These are phyloP conservation scores for Mycocentrospora acerina DNA, from an alignment of 2,329 filamentous ascomycete species.

Conservation along the genomic window DNA sequence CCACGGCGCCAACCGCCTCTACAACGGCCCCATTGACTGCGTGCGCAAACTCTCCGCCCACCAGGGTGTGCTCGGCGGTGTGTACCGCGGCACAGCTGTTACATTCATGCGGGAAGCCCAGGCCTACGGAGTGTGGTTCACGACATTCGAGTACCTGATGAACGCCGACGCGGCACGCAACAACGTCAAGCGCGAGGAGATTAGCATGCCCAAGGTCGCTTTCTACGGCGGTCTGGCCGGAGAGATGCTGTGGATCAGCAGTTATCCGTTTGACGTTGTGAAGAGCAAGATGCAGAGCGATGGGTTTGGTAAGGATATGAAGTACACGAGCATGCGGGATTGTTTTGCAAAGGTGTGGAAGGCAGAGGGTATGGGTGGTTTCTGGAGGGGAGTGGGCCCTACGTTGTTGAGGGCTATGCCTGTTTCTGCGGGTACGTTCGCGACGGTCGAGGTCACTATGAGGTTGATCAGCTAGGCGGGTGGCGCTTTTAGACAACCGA, in stretches of 20 bases:
- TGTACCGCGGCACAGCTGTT: conserved; percentile 86
- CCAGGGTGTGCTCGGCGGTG: conserved; percentile 67
- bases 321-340: conserved; percentile 81
- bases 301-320: conserved; percentile 72
- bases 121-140: conserved; percentile 95
- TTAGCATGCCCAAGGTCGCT: conserved; percentile 83
- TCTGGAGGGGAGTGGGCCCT: conserved; percentile 93
- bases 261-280: conserved; percentile 94
- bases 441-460: conserved; percentile 54
- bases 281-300: conserved; percentile 99
- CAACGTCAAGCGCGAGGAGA: conserved; percentile 70
- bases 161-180: conserved; percentile 82
- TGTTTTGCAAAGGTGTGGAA: conserved; percentile 83
- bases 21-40: conserved; percentile 85
- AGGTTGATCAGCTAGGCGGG: conserved; percentile 16
- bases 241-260: conserved; percentile 88
- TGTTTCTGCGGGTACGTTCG: conserved; percentile 96
- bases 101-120: conserved; percentile 87
- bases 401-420: conserved; percentile 95
- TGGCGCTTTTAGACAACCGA: too few relatives aligned
- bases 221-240: conserved; percentile 91
- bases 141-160: conserved; percentile 95
- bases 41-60: conserved; percentile 75
- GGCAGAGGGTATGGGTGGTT: conserved; percentile 75
- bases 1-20: conserved; percentile 76